Evolutionary conservation across 352 stramenopile genomes (phyloP).

Genomic region (Nothophytophthora sp.): DNA sequence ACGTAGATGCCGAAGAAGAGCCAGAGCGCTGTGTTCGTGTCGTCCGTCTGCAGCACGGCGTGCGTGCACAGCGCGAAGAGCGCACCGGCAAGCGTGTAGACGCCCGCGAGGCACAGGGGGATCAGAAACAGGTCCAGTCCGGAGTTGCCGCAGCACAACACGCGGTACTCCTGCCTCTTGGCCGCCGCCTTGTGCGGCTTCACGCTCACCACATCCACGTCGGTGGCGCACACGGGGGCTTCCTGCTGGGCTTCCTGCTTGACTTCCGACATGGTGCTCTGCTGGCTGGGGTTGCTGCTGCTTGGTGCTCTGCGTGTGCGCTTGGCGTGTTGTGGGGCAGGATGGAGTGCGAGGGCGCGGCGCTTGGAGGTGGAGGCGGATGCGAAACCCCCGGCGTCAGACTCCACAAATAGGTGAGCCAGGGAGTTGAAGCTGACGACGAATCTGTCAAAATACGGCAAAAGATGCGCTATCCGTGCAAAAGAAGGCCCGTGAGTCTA

Average conservation of each 20-base stretch:
- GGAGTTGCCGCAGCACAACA: constrained; percentile 76
- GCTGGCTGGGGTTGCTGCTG: not conserved
- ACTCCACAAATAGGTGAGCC: too few relatives aligned
- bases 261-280: constrained; percentile 17
- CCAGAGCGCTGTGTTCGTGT: constrained; percentile 81
- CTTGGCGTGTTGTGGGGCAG: too few relatives aligned
- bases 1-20: constrained; percentile 78
- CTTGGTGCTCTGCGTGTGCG: constrained; percentile 3
- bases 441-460: too few relatives aligned
- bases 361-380: too few relatives aligned
- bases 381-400: too few relatives aligned
- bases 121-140: constrained; percentile 75
- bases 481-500: too few relatives aligned
- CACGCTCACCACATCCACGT: constrained; percentile 50
- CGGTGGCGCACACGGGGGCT: constrained; percentile 17
- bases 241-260: constrained; percentile 15
- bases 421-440: too few relatives aligned
- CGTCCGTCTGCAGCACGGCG: constrained; percentile 74
- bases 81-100: constrained; percentile 64
- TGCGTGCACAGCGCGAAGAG: constrained; percentile 76
- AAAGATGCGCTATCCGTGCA: too few relatives aligned
- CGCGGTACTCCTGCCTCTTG: constrained; percentile 33
- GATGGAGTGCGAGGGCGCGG: too few relatives aligned
- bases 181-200: constrained; percentile 52
- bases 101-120: constrained; percentile 51